These are phyloP conservation scores for Chrysanthemum lavandulifolium DNA, from an alignment of 129 eudicot genomes.

Conservation along the genomic window DNA sequence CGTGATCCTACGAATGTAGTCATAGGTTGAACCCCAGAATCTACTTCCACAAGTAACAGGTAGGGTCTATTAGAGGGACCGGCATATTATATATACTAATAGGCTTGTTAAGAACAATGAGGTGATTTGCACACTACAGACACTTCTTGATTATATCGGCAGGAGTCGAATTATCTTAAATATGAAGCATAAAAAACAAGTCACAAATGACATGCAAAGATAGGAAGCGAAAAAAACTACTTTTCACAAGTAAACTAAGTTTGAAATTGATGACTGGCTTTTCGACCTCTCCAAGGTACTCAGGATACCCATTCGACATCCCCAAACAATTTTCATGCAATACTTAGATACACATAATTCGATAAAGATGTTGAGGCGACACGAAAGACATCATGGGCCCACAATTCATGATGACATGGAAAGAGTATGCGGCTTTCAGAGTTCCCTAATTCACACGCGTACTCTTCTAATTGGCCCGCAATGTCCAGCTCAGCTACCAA, in stretches of 20 bases:
- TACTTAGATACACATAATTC: neutral
- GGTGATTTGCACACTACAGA: too few species aligned
- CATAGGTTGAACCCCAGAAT: neutral
- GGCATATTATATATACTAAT: neutral
- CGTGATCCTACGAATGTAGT: neutral
- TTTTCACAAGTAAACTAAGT: neutral
- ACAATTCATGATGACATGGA: constrained; percentile 22
- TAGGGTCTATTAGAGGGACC: neutral
- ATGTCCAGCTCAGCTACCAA: constrained; percentile 22
- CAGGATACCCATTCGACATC: neutral
- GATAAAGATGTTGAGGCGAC: constrained; percentile 1
- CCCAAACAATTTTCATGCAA: neutral
- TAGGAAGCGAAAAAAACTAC: neutral
- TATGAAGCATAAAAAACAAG: neutral
- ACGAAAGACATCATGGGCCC: constrained; percentile 12
- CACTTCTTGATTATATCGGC: neutral
- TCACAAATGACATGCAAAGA: neutral
- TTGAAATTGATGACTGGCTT: neutral
- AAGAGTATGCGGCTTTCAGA: constrained; percentile 13
- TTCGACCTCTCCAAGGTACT: constrained; percentile 19
- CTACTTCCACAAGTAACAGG: neutral
- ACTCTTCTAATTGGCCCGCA: neutral
- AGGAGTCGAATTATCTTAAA: neutral
- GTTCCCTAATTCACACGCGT: constrained; percentile 4
- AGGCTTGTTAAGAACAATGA: neutral